phyloP scores from a whole-genome alignment of 345 rosid species.

The Trapa bicornis region DNA sequence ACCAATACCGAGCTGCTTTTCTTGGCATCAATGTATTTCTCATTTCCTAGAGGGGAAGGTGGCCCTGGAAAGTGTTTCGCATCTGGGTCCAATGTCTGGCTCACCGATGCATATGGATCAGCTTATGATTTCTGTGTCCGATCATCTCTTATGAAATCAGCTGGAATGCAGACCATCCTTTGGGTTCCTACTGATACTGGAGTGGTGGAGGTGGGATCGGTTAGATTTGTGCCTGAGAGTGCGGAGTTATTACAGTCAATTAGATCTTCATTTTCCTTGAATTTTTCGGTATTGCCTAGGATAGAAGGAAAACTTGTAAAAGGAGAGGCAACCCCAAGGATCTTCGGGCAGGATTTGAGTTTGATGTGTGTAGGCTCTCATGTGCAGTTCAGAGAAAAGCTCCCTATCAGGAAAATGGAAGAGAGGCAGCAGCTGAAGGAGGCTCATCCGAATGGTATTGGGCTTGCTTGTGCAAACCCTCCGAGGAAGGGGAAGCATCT shows the following conservation, averaged over 20 bases:
- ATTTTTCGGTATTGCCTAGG: slow-evolving; percentile 17
- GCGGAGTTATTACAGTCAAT: slow-evolving; percentile 41
- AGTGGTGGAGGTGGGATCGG: slow-evolving; percentile 91
- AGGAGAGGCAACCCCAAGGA: slow-evolving; percentile 39
- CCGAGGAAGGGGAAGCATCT: slow-evolving; percentile 36
- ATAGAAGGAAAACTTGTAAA: slow-evolving; percentile 25
- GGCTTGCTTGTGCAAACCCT: slow-evolving; percentile 23
- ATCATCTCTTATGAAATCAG: slow-evolving; percentile 68
- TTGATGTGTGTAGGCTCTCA: slow-evolving; percentile 17
- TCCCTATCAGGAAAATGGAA: too few species aligned
- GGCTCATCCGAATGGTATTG: slow-evolving; percentile 32
- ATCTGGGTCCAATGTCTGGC: slow-evolving; percentile 58
- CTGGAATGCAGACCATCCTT: slow-evolving; percentile 72
- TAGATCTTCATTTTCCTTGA: slow-evolving; percentile 39
- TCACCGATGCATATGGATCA: slow-evolving; percentile 33
- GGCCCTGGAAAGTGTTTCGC: too few species aligned
- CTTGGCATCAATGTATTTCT: too few species aligned
- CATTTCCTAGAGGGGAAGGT: too few species aligned
- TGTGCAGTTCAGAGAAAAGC: slow-evolving; percentile 11
- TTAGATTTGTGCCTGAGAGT: slow-evolving; percentile 62
- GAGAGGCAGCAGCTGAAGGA: slow-evolving; percentile 18
- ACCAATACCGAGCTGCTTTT: too few species aligned
- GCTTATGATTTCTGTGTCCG: slow-evolving; percentile 67
- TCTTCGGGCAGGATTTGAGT: slow-evolving; percentile 71
- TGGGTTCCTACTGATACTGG: slow-evolving; percentile 81